Evolutionary conservation across 2,329 filamentous ascomycete genomes (phyloP), one percentile per base, ranked within the genome.

Genomic region (Trichophyton verrucosum): DNA sequence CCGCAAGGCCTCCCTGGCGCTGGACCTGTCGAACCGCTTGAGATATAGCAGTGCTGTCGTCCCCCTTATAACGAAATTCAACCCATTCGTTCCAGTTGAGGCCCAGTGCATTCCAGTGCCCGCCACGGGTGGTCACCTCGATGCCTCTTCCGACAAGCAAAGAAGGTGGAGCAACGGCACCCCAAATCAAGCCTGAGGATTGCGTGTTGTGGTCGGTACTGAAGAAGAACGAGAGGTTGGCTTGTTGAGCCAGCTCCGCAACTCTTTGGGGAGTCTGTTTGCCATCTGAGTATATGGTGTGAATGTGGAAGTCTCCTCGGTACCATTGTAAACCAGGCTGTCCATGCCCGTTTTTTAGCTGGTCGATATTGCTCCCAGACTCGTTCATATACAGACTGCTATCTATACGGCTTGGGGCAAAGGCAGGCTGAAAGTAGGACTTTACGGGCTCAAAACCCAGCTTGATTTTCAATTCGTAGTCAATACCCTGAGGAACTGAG

Each of bases 181-280:
- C 66, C 44, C 63, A 61, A n/a, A 66, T 63, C 46, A 64, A 57
- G 60, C 66, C 66, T 36, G 62, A 61, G 11, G 60, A 63, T 51
- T 66, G 64, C 22, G 66, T 68, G 59, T 68, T 68, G 59, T 68
- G 66, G 13, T 68, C 66, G 17, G 62, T 65, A 60, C 65, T 65
- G 64, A 68, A 68, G 51, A 68, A 64, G 66, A 68, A 68, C 13
- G 60, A 56, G 13, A 68, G 62, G 13, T 66, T 47, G 17, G 58
- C 60, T 7, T 57, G 27, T 30, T 66, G 17, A n/a, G 65, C 65
- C 27, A 65, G 60, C 0, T 38, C 55, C 3, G 66, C 60, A 13
- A 66, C 63, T 53, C 61, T 40, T 15, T 49, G 53, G 1, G 65
- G 65, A n/a, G 64, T 62, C 42, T 66, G 63, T 46, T 60, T 61